phyloP scores from a whole-genome alignment of 192 early-diverging fungal species.

The Podila epigama region DNA sequence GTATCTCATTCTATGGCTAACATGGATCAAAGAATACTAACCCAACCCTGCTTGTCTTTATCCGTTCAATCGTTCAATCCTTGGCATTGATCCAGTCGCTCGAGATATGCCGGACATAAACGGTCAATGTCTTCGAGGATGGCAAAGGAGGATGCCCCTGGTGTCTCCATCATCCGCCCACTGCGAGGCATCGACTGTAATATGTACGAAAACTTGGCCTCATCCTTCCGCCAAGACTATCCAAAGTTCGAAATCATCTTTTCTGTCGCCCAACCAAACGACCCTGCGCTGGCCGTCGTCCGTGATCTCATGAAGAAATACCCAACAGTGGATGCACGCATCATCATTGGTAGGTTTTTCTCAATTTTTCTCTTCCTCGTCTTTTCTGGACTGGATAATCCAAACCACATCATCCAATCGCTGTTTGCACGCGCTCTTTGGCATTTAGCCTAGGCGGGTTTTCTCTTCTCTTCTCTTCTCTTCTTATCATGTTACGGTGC shows the following conservation, averaged over 20 bases:
- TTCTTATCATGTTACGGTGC: no score
- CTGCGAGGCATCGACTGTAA: slow-evolving; percentile 92
- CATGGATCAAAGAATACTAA: no score
- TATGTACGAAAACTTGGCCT: slow-evolving; percentile 80
- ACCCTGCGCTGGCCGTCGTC: slow-evolving; percentile 85
- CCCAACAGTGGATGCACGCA: slow-evolving; percentile 74
- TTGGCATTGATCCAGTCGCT: no score
- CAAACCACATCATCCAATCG: slow-evolving; percentile 8
- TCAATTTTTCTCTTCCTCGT: neutral
- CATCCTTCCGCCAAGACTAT: slow-evolving; percentile 90
- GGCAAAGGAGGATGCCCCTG: slow-evolving; percentile 59
- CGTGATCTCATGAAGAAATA: slow-evolving; percentile 71
- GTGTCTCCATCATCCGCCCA: slow-evolving; percentile 93
- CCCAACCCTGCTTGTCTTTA: neutral
- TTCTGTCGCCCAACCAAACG: slow-evolving; percentile 79
- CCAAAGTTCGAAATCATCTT: slow-evolving; percentile 90
- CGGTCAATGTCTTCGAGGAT: slow-evolving; percentile 49
- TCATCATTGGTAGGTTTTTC: slow-evolving; percentile 76
- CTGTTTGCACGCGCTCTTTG: neutral
- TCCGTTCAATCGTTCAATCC: no score
- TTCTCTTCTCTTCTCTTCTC: neutral
- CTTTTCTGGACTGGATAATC: neutral
- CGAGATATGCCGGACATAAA: slow-evolving; percentile 36
- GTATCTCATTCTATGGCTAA: neutral
- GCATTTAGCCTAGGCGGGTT: neutral